A percentile compares a stretch with the other conserved stretches of the same genome.
Conservation (phyloP, 371 early-diverging fungal species). For the Mortierella sp. region DNA sequence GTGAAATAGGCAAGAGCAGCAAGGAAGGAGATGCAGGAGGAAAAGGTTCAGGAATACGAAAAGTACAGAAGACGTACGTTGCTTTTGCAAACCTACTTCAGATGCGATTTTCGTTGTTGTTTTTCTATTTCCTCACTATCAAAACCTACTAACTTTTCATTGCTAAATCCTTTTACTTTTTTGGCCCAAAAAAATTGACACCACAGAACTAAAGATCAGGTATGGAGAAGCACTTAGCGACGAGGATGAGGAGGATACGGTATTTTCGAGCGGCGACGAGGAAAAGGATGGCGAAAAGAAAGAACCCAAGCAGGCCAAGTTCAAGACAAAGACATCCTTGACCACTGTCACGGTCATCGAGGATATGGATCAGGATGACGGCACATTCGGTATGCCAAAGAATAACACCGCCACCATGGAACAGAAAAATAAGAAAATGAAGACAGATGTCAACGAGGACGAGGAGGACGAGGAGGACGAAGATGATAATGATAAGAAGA, state of each 20-base stretch:
- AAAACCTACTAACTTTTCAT: neutral
- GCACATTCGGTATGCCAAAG: constrained; percentile 38
- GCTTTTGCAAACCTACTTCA: neutral
- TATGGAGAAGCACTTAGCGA: constrained; percentile 49
- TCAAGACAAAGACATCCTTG: constrained; percentile 64
- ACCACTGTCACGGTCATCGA: constrained; percentile 82
- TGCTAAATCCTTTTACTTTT: neutral
- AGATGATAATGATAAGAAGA: constrained; percentile 30
- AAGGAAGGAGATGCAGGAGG: constrained; percentile 46
- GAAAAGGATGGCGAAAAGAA: constrained; percentile 44
- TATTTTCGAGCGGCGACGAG: constrained; percentile 57
- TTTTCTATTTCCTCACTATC: neutral
- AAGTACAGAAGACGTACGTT: constrained; percentile 43
- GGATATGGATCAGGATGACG: constrained; percentile 69
- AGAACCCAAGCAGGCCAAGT: constrained; percentile 61
- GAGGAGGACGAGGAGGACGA: constrained; percentile 16
- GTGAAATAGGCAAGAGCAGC: constrained; percentile 33
- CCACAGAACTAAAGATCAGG: constrained; percentile 45
- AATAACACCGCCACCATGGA: constrained; percentile 33
- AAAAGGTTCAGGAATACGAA: constrained; percentile 45
- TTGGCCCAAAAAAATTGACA: neutral
- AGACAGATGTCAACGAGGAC: neutral
- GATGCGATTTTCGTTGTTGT: neutral
- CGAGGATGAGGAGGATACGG: constrained; percentile 57
- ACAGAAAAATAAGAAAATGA: constrained; percentile 23